Percentiles rank a stretch among this genome's conserved stretches.
phyloP scores from a whole-genome alignment of 2,329 filamentous ascomycete species.

The Hortaea werneckii region DNA sequence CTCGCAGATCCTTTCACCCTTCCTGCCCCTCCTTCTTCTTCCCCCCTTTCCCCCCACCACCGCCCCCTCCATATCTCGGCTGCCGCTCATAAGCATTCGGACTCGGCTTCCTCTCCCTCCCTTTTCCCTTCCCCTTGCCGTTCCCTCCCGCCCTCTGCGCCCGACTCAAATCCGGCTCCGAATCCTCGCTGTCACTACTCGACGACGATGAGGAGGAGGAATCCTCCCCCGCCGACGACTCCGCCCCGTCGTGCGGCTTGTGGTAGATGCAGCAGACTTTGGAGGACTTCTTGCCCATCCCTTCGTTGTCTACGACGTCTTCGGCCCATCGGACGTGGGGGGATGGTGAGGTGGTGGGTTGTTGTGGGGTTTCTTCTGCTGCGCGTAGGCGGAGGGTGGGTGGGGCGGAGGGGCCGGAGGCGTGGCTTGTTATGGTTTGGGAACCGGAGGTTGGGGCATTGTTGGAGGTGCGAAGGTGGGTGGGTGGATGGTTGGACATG shows the following conservation, averaged over 20 bases:
- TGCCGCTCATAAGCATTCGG: constrained; percentile 78
- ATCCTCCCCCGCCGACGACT: constrained; percentile 58
- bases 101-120: constrained; percentile 47
- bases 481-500: background rate
- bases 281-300: constrained; percentile 82
- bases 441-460: constrained; percentile 17
- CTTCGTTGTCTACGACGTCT: constrained; percentile 90
- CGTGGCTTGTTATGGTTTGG: constrained; percentile 22
- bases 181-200: constrained; percentile 35
- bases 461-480: constrained; percentile 12
- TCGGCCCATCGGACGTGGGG: constrained; percentile 83
- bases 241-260: constrained; percentile 67
- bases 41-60: background rate
- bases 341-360: constrained; percentile 11
- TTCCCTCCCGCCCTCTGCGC: constrained; percentile 32
- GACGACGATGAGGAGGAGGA: constrained; percentile 42
- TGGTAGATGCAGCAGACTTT: constrained; percentile 99
- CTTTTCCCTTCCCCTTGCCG: constrained; percentile 29
- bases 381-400: constrained; percentile 32
- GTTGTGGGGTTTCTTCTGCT: constrained; percentile 19
- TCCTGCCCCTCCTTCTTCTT: constrained; percentile 19
- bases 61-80: constrained; percentile 37
- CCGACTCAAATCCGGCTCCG: constrained; percentile 42
- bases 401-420: constrained; percentile 16
- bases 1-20: no score